These are phyloP conservation scores for Fagus sylvatica DNA, from an alignment of 306 rosid species.

Conservation along the genomic window DNA sequence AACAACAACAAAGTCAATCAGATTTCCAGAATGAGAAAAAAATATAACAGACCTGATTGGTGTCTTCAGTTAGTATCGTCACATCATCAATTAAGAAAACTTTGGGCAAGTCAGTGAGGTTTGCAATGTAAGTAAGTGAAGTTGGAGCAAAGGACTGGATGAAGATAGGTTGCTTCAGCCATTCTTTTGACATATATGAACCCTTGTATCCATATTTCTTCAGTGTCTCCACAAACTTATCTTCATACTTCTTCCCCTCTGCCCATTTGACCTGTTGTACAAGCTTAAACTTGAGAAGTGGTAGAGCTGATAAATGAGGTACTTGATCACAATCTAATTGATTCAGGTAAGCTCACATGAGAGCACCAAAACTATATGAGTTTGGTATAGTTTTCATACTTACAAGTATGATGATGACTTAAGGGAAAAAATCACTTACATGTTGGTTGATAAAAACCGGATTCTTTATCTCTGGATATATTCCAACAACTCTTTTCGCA, in stretches of 20 bases:
- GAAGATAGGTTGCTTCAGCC: conserved; percentile 80
- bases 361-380: not conserved
- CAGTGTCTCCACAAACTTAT: conserved; percentile 75
- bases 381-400: not conserved
- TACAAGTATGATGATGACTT: too few species aligned
- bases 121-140: conserved; percentile 64
- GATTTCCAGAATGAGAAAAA: not conserved
- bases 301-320: not conserved
- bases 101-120: conserved; percentile 74
- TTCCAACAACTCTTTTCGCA: conserved; percentile 89
- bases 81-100: conserved; percentile 64
- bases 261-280: conserved; percentile 75
- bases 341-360: too few species aligned
- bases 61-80: conserved; percentile 67
- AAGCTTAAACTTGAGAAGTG: not conserved
- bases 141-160: conserved; percentile 95
- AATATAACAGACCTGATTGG: conserved; percentile 65
- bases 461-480: conserved; percentile 89
- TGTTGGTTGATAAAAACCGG: conserved; percentile 74
- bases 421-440: conserved; percentile 58
- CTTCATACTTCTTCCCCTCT: conserved; percentile 68
- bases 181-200: conserved; percentile 72
- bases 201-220: conserved; percentile 82
- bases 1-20: not conserved
- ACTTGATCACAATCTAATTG: not conserved